phyloP scores from a whole-genome alignment of 805 yeast genomes.

The Blastobotrys muscicola region DNA sequence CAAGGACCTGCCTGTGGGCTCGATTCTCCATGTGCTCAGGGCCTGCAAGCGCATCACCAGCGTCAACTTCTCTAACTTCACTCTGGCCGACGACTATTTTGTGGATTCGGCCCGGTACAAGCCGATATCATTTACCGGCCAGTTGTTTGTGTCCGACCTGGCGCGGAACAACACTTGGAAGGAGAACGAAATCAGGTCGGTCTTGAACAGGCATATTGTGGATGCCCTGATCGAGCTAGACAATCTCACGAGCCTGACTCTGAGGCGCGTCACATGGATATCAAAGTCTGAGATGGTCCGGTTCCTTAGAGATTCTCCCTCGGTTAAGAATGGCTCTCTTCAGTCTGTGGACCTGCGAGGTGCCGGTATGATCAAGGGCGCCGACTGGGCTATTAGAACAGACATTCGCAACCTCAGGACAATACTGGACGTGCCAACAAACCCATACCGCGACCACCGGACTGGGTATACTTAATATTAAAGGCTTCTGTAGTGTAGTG shows the following conservation, averaged over 20 bases:
- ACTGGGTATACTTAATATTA: too few relatives aligned
- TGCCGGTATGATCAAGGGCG: constrained; percentile 41
- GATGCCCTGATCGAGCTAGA: constrained; percentile 24
- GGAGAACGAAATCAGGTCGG: constrained; percentile 20
- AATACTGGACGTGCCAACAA: too few relatives aligned
- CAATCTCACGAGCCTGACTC: constrained; percentile 31
- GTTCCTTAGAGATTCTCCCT: constrained; percentile 13
- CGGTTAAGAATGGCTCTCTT: constrained; percentile 13
- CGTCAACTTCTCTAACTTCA: constrained; percentile 51
- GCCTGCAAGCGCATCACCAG: constrained; percentile 51
- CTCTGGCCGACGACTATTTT: constrained; percentile 60
- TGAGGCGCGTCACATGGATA: constrained; percentile 41
- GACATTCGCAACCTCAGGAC: too few relatives aligned
- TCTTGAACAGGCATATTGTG: constrained; percentile 17
- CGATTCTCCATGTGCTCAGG: constrained; percentile 56
- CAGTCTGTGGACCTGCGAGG: constrained; percentile 33
- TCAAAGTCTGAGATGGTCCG: constrained; percentile 28
- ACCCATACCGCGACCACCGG: too few relatives aligned
- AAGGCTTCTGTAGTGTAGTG: too few relatives aligned
- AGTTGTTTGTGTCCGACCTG: constrained; percentile 30
- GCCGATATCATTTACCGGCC: constrained; percentile 12
- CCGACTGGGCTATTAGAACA: constrained; percentile 36
- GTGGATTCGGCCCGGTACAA: constrained; percentile 12
- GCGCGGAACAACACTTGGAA: constrained; percentile 24
- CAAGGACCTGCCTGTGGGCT: constrained; percentile 76